Base-by-base conservation (phyloP, 805 yeast genomes). In the Schwanniomyces vanrijiae region DNA sequence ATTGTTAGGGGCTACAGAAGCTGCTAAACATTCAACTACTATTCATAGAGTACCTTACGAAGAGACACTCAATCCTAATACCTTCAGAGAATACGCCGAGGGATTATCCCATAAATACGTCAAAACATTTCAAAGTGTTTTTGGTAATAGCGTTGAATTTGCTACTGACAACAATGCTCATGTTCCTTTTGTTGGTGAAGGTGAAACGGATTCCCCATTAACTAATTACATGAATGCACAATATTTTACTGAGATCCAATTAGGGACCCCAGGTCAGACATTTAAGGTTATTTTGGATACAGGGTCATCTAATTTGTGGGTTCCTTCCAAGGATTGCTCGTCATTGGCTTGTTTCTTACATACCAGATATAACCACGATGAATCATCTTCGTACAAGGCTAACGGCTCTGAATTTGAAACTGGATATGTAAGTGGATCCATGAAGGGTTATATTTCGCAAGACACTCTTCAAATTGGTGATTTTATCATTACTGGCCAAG, bases 261-360 rank as follows among this genome's bases (percentile, higher is more conserved):
- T 94, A 49, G 99, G 99, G 57, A 87, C 96, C 35, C 99, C 99
- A 8, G 89, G 88, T 42, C 99, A 94, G 75, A 66, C 80, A 14
- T 94, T 94, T 73, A 92, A 92, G 77, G 98, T 94, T 43, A 83
- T 94, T 53, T 77, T 94, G 61, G 99, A 94, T 70, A 92, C 99
- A 21, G 99, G 99, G 35, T 88, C 96, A 39, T 88, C 97, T 39
- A 94, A 94, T 71, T 77, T 94, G 73, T 94, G 99, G 99, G 90
- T 94, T 53, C 99, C 99, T 45, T 81, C 95, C 50, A 56, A 77
- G 38, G 90, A 88, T 55, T 94, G 99, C 75, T 76, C 90, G 42
- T 90, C 97, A 3, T 82, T 94, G 71, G 98, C 99, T 43, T 94
- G 99, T 74, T 92, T 81, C 79, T 77, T 94, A 66, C 99, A 94